These are phyloP conservation scores for Eucalyptus virginea DNA, from an alignment of 345 rosid species.

Conservation along the genomic window DNA sequence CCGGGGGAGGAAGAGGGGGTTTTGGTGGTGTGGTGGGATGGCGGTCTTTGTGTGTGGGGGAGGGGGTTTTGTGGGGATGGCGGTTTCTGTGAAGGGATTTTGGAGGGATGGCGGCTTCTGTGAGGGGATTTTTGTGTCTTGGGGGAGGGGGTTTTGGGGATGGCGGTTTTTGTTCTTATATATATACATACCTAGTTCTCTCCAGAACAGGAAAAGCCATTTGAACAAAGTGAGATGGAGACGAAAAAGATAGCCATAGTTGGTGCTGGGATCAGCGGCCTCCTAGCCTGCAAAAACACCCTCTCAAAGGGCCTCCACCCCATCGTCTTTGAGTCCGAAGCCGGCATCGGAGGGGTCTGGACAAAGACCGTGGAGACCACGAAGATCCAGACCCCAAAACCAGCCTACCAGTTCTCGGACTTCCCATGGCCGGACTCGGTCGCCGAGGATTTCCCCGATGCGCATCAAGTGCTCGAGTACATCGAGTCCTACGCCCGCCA, in stretches of 20 bases:
- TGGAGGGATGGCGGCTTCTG: no score
- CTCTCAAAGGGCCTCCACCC: conserved; percentile 9
- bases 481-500: conserved; percentile 13
- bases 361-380: conserved; percentile 13
- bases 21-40: no score
- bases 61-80: no score
- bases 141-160: no score
- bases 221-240: background rate
- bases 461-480: conserved; percentile 10
- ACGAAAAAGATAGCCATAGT: conserved; percentile 11
- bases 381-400: conserved; percentile 14
- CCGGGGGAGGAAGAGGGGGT: no score
- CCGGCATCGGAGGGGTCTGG: conserved; percentile 18
- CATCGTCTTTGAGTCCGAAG: conserved; percentile 11
- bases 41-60: no score
- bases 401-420: conserved; percentile 21
- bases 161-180: no score
- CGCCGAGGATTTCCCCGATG: conserved; percentile 3
- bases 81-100: no score
- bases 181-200: background rate
- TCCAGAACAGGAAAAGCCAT: background rate
- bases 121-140: no score
- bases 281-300: conserved; percentile 25
- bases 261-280: conserved; percentile 29
- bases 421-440: conserved; percentile 33